These are phyloP conservation scores for Rhododendron williamsianum DNA, from an alignment of 148 eudicot species.

Conservation along the genomic window DNA sequence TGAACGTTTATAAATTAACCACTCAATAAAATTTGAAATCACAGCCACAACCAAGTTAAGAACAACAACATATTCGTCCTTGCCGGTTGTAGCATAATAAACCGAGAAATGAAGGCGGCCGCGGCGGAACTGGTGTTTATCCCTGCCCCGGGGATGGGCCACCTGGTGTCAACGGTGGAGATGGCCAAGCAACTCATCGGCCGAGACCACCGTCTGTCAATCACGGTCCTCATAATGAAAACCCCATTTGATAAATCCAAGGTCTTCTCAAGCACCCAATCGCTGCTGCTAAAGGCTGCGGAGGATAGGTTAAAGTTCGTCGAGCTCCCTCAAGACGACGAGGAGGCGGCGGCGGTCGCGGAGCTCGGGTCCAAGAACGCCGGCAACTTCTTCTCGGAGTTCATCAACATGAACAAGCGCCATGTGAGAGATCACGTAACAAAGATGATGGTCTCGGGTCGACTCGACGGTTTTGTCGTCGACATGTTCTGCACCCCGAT, in stretches of 20 bases:
- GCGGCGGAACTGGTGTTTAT: constrained; percentile 18
- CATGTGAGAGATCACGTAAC: background rate
- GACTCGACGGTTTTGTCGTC: constrained; percentile 20
- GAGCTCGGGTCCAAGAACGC: background rate
- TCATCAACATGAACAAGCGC: constrained; percentile 7
- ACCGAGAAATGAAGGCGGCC: background rate
- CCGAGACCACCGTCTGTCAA: constrained; percentile 12
- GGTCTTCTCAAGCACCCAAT: constrained; percentile 6
- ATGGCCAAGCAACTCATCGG: constrained; percentile 19
- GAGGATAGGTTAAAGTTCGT: background rate
- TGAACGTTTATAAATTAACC: too few relatives aligned
- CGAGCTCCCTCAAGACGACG: background rate
- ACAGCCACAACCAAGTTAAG: too few relatives aligned
- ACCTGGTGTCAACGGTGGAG: constrained; percentile 29
- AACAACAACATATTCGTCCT: background rate
- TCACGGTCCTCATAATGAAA: constrained; percentile 23
- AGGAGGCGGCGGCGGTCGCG: background rate
- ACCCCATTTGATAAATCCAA: constrained; percentile 5
- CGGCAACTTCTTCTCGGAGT: background rate
- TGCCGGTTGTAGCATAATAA: background rate
- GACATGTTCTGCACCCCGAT: constrained; percentile 31
- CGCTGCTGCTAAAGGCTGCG: background rate
- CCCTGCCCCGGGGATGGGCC: constrained; percentile 15
- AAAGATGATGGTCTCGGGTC: background rate
- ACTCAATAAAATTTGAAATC: too few relatives aligned